Conservation (phyloP, 257 asterid genomes). For the Solanum bulbocastanum region DNA sequence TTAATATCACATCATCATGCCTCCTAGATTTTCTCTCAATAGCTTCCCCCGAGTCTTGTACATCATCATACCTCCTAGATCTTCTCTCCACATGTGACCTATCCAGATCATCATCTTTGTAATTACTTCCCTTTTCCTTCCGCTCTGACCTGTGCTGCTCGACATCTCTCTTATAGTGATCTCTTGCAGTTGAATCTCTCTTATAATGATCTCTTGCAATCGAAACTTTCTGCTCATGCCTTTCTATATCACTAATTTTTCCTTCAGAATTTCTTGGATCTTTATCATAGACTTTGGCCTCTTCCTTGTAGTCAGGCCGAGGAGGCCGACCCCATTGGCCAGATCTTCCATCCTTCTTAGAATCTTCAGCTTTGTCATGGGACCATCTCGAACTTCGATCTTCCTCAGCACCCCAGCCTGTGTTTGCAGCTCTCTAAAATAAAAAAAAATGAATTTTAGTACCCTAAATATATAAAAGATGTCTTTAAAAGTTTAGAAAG, state of each 20-base stretch:
- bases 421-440: conserved; percentile 84
- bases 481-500: background rate
- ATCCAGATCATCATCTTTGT: conserved; percentile 13
- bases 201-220: conserved; percentile 16
- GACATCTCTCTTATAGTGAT: conserved; percentile 11
- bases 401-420: conserved; percentile 95
- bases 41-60: conserved; percentile 22
- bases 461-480: background rate
- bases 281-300: conserved; percentile 10
- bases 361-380: conserved; percentile 37
- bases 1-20: conserved; percentile 14
- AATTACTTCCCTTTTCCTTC: conserved; percentile 11
- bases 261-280: conserved; percentile 15
- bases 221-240: conserved; percentile 5
- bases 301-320: conserved; percentile 16
- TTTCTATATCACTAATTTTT: conserved; percentile 6
- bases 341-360: conserved; percentile 25
- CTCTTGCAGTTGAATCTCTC: conserved; percentile 10
- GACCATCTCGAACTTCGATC: conserved; percentile 44
- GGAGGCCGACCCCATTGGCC: conserved; percentile 15
- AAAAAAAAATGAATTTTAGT: background rate
- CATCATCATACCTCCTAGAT: conserved; percentile 24
- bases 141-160: conserved; percentile 12
- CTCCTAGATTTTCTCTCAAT: conserved; percentile 27
- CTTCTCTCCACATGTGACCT: conserved; percentile 19